Percentiles rank a stretch among this genome's conserved stretches.
Conservation (phyloP, 2,329 filamentous ascomycete species). For the Penicillium sp. region DNA sequence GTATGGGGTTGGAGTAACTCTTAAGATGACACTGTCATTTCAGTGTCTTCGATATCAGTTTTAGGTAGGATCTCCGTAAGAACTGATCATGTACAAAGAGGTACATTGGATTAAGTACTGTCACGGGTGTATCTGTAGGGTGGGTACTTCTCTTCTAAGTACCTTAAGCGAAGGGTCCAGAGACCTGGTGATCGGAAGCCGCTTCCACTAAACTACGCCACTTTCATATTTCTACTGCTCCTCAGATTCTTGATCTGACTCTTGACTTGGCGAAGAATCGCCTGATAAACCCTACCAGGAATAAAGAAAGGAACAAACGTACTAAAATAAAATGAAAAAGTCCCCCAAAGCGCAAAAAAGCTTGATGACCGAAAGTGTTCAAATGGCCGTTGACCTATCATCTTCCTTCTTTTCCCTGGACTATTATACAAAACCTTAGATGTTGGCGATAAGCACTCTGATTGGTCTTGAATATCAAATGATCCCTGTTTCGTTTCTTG, state of each 20-base stretch:
- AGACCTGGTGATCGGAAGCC: background rate
- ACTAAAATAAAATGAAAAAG: background rate
- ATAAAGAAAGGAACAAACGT: background rate
- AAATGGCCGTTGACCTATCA: conserved; percentile 1
- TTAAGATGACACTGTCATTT: background rate
- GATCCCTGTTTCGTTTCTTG: background rate
- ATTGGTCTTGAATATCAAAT: background rate
- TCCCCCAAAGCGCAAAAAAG: background rate
- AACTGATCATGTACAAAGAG: no score
- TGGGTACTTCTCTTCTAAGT: background rate
- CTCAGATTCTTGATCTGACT: background rate
- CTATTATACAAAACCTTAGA: conserved; percentile 4
- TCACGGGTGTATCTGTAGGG: background rate
- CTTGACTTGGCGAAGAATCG: background rate
- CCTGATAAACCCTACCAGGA: background rate
- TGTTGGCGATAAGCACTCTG: background rate
- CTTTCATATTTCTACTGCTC: background rate
- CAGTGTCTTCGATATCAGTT: background rate
- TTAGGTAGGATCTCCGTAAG: background rate
- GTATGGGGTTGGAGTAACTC: background rate
- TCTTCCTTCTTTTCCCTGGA: background rate
- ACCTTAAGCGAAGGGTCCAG: background rate
- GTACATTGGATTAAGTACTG: background rate
- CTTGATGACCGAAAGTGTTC: background rate
- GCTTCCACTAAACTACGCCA: background rate